Evolutionary conservation across 305 asterid genomes (phyloP).

Genomic region (Solanum chacoense): DNA sequence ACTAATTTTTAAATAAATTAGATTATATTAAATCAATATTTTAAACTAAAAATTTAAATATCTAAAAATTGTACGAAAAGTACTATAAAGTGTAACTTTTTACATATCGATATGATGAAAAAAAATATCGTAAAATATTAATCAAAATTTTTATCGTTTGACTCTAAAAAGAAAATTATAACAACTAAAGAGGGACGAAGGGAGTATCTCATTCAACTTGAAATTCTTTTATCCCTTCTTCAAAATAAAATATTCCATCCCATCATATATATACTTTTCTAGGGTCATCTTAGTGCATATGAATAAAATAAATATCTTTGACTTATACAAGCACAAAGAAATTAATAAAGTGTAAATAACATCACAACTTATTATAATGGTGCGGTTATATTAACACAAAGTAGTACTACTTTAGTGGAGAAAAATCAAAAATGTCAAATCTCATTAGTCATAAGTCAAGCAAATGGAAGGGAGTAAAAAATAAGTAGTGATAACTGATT

Average conservation of each 20-base stretch:
- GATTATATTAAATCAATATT: too few species aligned
- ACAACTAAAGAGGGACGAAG: too few species aligned
- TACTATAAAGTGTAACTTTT: too few species aligned
- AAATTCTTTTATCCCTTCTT: neutral
- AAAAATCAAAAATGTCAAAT: neutral
- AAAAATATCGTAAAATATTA: neutral
- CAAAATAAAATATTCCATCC: neutral
- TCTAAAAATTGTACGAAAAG: too few species aligned
- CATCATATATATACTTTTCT: neutral
- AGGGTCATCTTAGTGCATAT: neutral
- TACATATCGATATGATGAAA: too few species aligned
- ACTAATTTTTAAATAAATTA: too few species aligned
- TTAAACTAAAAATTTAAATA: too few species aligned
- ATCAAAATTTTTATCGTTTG: rapidly evolving
- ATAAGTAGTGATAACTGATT: neutral
- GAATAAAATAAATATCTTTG: neutral
- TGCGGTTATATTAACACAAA: neutral
- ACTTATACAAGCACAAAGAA: neutral
- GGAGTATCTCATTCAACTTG: too few species aligned
- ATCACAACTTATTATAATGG: neutral
- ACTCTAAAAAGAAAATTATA: neutral
- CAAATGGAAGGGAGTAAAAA: neutral
- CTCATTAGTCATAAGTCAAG: neutral
- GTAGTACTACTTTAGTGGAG: neutral
- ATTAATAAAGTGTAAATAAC: neutral